Evolutionary conservation across 768 basidiomycete species (phyloP), one percentile per base, ranked within the genome.

Genomic region (Infundibulicybe gibba): DNA sequence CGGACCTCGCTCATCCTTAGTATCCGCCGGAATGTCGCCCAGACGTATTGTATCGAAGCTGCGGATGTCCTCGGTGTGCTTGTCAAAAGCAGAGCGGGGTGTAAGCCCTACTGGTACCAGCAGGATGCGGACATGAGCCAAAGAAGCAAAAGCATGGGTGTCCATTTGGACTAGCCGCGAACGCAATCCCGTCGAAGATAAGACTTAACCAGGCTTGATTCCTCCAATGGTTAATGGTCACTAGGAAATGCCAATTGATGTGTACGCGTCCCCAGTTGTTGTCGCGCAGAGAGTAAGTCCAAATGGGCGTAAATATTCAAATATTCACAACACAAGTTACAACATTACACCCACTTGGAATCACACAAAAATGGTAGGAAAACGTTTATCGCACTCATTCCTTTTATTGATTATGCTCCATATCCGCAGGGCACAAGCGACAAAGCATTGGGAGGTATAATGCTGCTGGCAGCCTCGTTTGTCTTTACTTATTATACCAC

Each of bases 401-500:
- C 33, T 32, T 11, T 51, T 47, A 43, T 40, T 19, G 40, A 38
- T 32, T 10, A 17, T 35, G 14, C 41, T 50, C 16, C 50, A 14
- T 32, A n/a, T 32, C 37, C 10, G 31, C 49, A 95, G 93, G 84
- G 80, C 34, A 62, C 77, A 54, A 87, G 84, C 54, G 94, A 97
- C 68, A 93, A 89, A 71, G 70, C 75, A 37, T 66, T 93, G 9
- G 94, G 94, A 43, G 80, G 84, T 25, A 55, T 70, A 37, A 90
- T 95, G 87, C 79, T 97, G 60, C 71, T 89, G 52, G 74, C 79
- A 51, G 90, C 91, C 31, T 76, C 80, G 5, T 63, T 81, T 38
- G 79, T 89, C 32, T 95, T 95, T 69, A 69, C 77, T 9, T 97
- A 97, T 64, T 98, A 97, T 65, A 93, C 94, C 1, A 74, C 78